These are phyloP conservation scores for Amesomyces nigricolor DNA, from an alignment of 2,329 filamentous ascomycete genomes.

Conservation along the genomic window DNA sequence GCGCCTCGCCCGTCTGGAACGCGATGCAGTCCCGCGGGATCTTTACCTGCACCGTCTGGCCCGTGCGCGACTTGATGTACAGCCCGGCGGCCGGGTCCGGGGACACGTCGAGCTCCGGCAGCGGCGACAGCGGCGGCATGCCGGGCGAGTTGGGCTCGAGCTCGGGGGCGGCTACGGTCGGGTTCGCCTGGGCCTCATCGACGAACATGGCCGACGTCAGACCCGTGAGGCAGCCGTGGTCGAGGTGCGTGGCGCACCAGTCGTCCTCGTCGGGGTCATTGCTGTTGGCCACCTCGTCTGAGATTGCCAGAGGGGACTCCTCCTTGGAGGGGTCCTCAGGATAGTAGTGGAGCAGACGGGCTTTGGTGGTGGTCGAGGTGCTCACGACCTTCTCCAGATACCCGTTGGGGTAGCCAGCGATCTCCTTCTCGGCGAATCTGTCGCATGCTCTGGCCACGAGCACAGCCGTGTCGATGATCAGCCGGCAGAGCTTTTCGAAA, in stretches of 20 bases:
- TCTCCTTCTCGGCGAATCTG: slow-evolving; percentile 72
- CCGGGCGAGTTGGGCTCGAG: slow-evolving; percentile 31
- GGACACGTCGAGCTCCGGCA: slow-evolving; percentile 66
- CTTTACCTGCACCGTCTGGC: slow-evolving; percentile 79
- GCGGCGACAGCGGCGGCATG: slow-evolving; percentile 38
- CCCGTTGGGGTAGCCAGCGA: slow-evolving; percentile 66
- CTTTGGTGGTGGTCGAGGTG: slow-evolving; percentile 83
- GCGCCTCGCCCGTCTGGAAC: slow-evolving; percentile 90
- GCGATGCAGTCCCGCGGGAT: slow-evolving; percentile 89
- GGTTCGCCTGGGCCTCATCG: slow-evolving; percentile 55
- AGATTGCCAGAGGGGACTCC: slow-evolving; percentile 26
- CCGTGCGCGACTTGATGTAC: slow-evolving; percentile 87
- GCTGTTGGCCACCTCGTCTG: slow-evolving; percentile 29
- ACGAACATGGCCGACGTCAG: slow-evolving; percentile 95
- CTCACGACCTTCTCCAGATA: slow-evolving; percentile 85
- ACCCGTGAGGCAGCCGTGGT: slow-evolving; percentile 90
- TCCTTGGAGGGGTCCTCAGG: slow-evolving; percentile 46
- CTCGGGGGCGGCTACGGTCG: slow-evolving; percentile 28
- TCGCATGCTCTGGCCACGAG: slow-evolving; percentile 90
- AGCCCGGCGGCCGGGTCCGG: slow-evolving; percentile 82
- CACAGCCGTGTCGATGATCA: slow-evolving; percentile 86
- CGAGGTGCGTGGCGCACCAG: slow-evolving; percentile 89
- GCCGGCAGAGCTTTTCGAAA: slow-evolving; percentile 67
- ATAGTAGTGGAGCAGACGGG: slow-evolving; percentile 88
- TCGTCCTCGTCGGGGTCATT: slow-evolving; percentile 61